A percentile compares a stretch with the other conserved stretches of the same genome.
These are phyloP conservation scores for Trebouxia sp. DNA, from an alignment of 139 green algal species.

Conservation along the genomic window DNA sequence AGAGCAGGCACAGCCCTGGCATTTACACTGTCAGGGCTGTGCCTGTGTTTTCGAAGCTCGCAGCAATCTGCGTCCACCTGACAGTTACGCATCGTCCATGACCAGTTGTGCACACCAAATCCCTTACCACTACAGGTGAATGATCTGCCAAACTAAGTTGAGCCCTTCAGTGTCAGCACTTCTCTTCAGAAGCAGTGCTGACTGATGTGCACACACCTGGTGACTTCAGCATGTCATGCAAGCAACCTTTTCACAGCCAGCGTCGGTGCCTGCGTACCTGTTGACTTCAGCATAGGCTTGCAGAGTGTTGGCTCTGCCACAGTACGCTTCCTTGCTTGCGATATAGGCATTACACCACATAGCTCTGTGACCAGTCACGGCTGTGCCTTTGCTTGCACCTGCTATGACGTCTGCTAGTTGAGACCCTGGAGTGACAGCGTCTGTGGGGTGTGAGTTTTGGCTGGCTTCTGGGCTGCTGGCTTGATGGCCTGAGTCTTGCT, in stretches of 20 bases:
- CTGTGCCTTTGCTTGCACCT: neutral
- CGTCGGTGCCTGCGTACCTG: constrained; percentile 21
- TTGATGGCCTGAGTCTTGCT: constrained; percentile 9
- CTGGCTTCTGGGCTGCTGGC: neutral
- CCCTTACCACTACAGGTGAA: too few species aligned
- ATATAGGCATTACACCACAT: constrained; percentile 42
- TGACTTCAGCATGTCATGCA: too few species aligned
- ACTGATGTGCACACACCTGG: too few species aligned
- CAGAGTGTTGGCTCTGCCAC: constrained; percentile 45
- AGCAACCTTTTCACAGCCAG: neutral
- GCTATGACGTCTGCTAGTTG: constrained; percentile 4
- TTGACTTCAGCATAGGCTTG: constrained; percentile 53
- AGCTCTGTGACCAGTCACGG: neutral
- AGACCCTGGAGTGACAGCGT: neutral
- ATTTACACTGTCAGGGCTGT: too few species aligned
- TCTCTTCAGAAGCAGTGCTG: too few species aligned
- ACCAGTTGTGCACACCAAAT: too few species aligned
- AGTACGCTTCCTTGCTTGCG: constrained; percentile 39
- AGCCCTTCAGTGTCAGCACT: too few species aligned
- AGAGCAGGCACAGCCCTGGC: too few species aligned
- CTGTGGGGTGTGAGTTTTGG: neutral
- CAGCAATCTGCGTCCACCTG: too few species aligned
- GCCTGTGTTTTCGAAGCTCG: neutral
- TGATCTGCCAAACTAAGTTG: too few species aligned
- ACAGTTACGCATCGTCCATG: too few species aligned